Conservation (phyloP, 1,284 basidiomycete species). For the Ustilago cynodontis region DNA sequence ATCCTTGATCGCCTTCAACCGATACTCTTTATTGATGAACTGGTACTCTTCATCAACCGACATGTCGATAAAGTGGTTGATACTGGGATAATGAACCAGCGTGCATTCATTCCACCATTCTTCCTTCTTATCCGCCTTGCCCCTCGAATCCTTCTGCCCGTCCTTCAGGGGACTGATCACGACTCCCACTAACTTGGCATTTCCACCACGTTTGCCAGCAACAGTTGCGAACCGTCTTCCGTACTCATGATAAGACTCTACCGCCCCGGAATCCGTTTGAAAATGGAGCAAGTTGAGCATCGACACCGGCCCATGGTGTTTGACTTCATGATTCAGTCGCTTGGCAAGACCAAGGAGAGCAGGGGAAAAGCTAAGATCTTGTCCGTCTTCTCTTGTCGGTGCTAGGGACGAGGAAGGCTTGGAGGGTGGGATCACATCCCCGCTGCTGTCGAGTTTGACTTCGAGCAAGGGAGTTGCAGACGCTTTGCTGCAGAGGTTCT, state of each 20-base stretch:
- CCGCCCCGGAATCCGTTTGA: conserved; percentile 19
- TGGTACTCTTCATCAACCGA: conserved; percentile 51
- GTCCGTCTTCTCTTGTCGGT: conserved; percentile 22
- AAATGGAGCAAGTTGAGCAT: conserved; percentile 59
- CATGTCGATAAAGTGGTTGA: conserved; percentile 59
- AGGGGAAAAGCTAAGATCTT: conserved; percentile 45
- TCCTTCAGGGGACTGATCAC: conserved; percentile 36
- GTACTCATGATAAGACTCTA: conserved; percentile 48
- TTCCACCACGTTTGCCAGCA: conserved; percentile 43
- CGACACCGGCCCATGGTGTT: conserved; percentile 34
- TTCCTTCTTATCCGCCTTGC: conserved; percentile 4
- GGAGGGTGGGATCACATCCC: conserved; percentile 24
- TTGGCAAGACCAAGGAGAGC: conserved; percentile 37
- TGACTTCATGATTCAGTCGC: conserved; percentile 22
- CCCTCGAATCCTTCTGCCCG: conserved; percentile 22
- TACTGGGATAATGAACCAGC: conserved; percentile 50
- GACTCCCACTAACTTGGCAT: conserved; percentile 53
- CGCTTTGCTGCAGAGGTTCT: conserved; percentile 8
- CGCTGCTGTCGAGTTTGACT: conserved; percentile 22
- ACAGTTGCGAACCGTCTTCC: conserved; percentile 45
- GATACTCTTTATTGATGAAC: conserved; percentile 43
- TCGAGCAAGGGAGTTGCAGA: conserved; percentile 23
- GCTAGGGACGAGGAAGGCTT: neutral
- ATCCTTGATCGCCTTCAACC: conserved; percentile 46
- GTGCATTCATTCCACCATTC: conserved; percentile 56